A percentile compares a stretch with the other conserved stretches of the same genome.
Conservation (phyloP, 306 rosid genomes). For the Myrica gale region DNA sequence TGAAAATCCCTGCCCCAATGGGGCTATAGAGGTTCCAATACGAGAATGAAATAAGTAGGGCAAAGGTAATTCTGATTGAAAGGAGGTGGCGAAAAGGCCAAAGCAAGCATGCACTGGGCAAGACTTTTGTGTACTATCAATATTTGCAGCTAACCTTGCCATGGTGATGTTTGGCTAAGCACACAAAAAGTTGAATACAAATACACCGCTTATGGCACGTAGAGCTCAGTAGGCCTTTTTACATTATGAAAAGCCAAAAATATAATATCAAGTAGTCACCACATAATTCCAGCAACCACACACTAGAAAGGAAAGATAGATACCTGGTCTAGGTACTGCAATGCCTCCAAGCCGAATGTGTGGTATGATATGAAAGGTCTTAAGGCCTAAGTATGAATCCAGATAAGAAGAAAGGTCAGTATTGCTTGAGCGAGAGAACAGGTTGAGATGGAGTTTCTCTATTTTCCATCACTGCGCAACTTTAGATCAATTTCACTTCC, state of each 20-base stretch:
- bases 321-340: conserved; percentile 73
- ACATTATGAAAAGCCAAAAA: not conserved
- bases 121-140: not conserved
- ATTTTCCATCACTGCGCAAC: not conserved
- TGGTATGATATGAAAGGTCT: conserved; percentile 80
- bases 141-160: conserved; percentile 2
- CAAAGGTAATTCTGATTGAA: not conserved
- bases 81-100: not conserved
- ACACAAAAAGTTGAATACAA: conserved; percentile 13
- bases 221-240: not conserved
- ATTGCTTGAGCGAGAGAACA: not conserved
- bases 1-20: not conserved
- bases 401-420: conserved; percentile 7
- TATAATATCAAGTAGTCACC: not conserved
- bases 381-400: conserved; percentile 53
- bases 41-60: not conserved
- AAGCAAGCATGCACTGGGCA: not conserved
- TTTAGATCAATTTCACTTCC: not conserved
- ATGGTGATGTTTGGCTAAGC: not conserved
- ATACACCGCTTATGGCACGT: not conserved
- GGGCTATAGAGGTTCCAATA: not conserved
- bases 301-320: conserved; percentile 8
- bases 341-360: conserved; percentile 51
- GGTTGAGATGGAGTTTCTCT: not conserved
- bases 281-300: conserved; percentile 15